phyloP scores from a whole-genome alignment of 1,284 basidiomycete genomes.

The Quambalaria eucalypti region DNA sequence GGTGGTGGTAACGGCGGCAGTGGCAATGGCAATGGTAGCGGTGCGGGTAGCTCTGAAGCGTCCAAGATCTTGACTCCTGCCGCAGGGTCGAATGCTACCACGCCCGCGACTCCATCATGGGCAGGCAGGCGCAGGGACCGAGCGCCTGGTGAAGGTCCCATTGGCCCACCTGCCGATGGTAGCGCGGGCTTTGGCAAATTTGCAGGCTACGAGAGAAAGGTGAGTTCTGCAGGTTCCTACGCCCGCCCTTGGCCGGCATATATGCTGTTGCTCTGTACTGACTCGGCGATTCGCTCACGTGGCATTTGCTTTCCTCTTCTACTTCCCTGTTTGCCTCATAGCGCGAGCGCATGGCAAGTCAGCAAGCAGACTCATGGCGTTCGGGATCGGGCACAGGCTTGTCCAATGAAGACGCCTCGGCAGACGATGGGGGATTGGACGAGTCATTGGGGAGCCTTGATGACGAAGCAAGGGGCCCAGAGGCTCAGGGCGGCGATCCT shows the following conservation, averaged over 20 bases:
- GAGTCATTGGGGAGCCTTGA: too few relatives aligned
- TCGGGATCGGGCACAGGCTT: neutral
- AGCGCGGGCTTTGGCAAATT: slow-evolving; percentile 37
- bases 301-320: too few relatives aligned
- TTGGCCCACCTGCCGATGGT: slow-evolving; percentile 34
- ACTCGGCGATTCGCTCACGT: too few relatives aligned
- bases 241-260: too few relatives aligned
- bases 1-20: too few relatives aligned
- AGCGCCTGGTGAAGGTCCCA: slow-evolving; percentile 34
- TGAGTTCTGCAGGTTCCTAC: neutral
- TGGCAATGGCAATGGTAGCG: too few relatives aligned
- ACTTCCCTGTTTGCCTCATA: slow-evolving; percentile 1
- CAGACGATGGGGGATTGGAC: too few relatives aligned
- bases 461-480: too few relatives aligned
- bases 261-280: too few relatives aligned
- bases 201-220: slow-evolving; percentile 19
- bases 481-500: neutral
- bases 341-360: slow-evolving; percentile 1
- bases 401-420: neutral
- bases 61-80: too few relatives aligned
- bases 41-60: too few relatives aligned
- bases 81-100: neutral
- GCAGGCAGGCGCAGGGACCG: slow-evolving; percentile 16
- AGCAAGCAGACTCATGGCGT: neutral
- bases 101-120: neutral